These are phyloP conservation scores for Neofusicoccum laricinum DNA, from an alignment of 2,329 filamentous ascomycete genomes.

Conservation along the genomic window DNA sequence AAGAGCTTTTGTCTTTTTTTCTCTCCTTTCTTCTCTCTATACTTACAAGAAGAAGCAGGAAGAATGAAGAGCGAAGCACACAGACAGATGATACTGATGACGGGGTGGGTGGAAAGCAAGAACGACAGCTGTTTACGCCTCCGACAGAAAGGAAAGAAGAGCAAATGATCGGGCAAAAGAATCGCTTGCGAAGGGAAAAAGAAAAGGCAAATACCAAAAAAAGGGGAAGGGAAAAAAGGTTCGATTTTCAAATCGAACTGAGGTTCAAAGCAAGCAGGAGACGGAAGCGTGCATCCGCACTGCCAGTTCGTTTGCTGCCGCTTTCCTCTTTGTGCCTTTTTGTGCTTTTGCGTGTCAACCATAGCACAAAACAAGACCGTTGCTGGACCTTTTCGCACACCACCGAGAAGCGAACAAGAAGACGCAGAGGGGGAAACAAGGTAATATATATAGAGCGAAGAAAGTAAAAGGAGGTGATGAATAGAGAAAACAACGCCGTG, in stretches of 20 bases:
- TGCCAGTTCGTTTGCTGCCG: background rate
- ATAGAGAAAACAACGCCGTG: constrained; percentile 11
- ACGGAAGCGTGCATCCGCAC: background rate
- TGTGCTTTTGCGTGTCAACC: too few relatives aligned
- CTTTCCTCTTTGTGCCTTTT: background rate
- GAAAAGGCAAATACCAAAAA: background rate
- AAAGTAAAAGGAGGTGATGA: background rate
- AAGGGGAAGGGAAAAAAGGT: background rate
- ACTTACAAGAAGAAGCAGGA: background rate
- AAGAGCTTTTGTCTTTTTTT: background rate
- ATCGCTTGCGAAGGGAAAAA: background rate
- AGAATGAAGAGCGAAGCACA: background rate
- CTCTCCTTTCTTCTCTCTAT: background rate
- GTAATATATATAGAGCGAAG: constrained; percentile 7
- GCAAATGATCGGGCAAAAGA: background rate
- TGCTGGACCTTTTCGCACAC: background rate
- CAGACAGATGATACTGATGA: too few relatives aligned
- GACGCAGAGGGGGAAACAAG: background rate
- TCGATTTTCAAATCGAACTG: background rate
- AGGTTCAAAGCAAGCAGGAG: background rate
- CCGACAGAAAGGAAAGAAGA: background rate
- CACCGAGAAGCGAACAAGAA: background rate
- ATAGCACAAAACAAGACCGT: too few relatives aligned
- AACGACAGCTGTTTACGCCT: background rate
- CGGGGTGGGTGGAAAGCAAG: background rate